Evolutionary conservation across 2,329 filamentous ascomycete genomes (phyloP).

Genomic region (Pseudogymnoascus sp.): DNA sequence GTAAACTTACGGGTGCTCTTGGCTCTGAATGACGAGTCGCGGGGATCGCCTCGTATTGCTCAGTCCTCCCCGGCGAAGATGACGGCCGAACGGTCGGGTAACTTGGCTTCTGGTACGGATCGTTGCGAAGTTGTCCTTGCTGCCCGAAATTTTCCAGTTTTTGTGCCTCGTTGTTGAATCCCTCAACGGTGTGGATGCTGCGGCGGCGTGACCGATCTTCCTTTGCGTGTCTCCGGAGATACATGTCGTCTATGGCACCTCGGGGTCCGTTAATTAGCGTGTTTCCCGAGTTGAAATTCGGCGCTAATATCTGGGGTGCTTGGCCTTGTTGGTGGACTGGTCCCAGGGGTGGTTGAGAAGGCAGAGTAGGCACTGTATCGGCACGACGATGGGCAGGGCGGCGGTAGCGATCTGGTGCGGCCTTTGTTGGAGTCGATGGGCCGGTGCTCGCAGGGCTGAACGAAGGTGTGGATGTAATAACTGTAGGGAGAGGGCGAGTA

Average conservation of each 20-base stretch:
- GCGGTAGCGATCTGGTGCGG: slow-evolving; percentile 77
- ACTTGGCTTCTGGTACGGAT: slow-evolving; percentile 25
- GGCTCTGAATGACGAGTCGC: neutral
- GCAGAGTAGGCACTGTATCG: slow-evolving; percentile 28
- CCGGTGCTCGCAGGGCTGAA: slow-evolving; percentile 43
- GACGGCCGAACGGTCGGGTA: slow-evolving; percentile 24
- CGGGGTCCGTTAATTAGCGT: slow-evolving; percentile 15
- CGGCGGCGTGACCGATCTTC: slow-evolving; percentile 73
- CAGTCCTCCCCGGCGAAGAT: slow-evolving; percentile 15
- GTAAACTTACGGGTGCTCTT: slow-evolving; percentile 52
- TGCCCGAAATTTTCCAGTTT: neutral
- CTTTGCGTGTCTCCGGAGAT: slow-evolving; percentile 48
- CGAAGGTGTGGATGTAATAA: slow-evolving; percentile 42
- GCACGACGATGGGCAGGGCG: slow-evolving; percentile 51
- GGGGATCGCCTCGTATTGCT: neutral
- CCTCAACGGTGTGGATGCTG: slow-evolving; percentile 66
- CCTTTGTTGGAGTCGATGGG: slow-evolving; percentile 48
- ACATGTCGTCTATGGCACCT: slow-evolving; percentile 29
- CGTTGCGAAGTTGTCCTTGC: slow-evolving; percentile 24
- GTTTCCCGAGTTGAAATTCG: slow-evolving; percentile 16
- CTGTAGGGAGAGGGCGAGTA: slow-evolving; percentile 32
- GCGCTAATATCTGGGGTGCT: slow-evolving; percentile 11
- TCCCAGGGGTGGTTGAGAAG: slow-evolving; percentile 11
- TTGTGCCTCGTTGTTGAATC: slow-evolving; percentile 13
- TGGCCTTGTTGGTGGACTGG: slow-evolving; percentile 25